These are phyloP conservation scores for Oenanthe javanica DNA, from an alignment of 140 eudicot genomes.

Conservation along the genomic window DNA sequence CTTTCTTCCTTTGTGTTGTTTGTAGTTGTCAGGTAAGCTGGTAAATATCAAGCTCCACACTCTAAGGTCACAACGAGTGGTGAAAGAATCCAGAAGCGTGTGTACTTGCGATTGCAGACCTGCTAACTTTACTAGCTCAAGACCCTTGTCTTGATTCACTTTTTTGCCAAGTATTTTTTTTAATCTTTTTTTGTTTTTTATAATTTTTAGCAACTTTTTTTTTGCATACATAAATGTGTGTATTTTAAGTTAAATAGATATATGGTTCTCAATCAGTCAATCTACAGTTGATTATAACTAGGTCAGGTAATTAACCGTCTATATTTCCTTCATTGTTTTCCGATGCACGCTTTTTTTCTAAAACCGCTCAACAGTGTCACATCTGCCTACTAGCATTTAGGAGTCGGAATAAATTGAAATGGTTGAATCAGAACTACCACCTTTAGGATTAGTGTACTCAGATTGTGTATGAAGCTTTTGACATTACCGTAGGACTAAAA, in stretches of 20 bases:
- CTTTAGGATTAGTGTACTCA: background rate
- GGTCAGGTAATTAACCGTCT: background rate
- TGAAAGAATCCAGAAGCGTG: constrained; percentile 68
- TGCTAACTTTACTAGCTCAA: constrained; percentile 45
- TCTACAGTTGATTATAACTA: background rate
- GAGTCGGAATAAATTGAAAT: background rate
- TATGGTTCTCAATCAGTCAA: background rate
- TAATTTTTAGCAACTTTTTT: background rate
- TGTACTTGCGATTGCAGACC: constrained; percentile 76
- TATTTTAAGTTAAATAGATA: background rate
- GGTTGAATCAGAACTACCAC: background rate
- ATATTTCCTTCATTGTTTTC: background rate
- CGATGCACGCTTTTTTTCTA: background rate
- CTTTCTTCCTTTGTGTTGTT: background rate
- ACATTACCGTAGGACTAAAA: too few relatives aligned
- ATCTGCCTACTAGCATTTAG: background rate
- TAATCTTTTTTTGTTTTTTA: background rate
- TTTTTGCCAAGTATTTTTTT: background rate
- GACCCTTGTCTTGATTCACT: constrained; percentile 24
- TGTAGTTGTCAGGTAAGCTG: constrained; percentile 81
- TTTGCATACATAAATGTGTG: background rate
- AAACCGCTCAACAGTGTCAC: background rate
- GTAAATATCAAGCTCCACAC: constrained; percentile 80
- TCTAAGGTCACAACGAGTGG: constrained; percentile 73
- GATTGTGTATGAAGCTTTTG: too few relatives aligned